Percentiles rank a stretch among this genome's conserved stretches.
Evolutionary conservation across 2,329 filamentous ascomycete genomes (phyloP).

Genomic region (Shiraia sp.): DNA sequence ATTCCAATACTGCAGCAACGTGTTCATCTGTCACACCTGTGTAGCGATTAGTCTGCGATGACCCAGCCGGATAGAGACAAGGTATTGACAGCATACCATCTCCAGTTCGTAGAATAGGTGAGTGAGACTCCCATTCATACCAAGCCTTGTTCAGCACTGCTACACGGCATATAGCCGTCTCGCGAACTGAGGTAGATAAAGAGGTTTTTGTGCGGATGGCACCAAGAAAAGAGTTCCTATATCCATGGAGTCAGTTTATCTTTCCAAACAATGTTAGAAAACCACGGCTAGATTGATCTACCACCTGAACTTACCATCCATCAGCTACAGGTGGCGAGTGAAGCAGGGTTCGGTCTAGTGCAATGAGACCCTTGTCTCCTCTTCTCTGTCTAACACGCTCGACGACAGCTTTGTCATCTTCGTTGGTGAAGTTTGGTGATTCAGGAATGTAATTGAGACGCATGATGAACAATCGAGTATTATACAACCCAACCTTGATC

Average conservation of each 20-base stretch:
- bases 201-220: slow-evolving; percentile 59
- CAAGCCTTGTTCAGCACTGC: slow-evolving; percentile 79
- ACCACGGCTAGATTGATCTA: neutral
- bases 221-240: slow-evolving; percentile 59
- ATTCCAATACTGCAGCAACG: slow-evolving; percentile 31
- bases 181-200: slow-evolving; percentile 61
- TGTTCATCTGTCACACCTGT: slow-evolving; percentile 62
- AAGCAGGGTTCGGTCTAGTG: slow-evolving; percentile 58
- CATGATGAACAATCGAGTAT: slow-evolving; percentile 42
- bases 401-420: slow-evolving; percentile 56
- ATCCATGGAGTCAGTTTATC: neutral
- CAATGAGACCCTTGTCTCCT: slow-evolving; percentile 54
- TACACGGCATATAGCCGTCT: slow-evolving; percentile 80
- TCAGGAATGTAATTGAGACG: slow-evolving; percentile 59
- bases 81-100: slow-evolving; percentile 8
- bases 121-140: slow-evolving; percentile 85
- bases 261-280: neutral
- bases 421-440: slow-evolving; percentile 51
- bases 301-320: slow-evolving; percentile 54
- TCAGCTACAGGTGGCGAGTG: slow-evolving; percentile 60
- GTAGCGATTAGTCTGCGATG: slow-evolving; percentile 43
- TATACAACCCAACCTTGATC: no score
- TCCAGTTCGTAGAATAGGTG: slow-evolving; percentile 59
- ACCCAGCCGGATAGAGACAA: no score
- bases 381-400: slow-evolving; percentile 56